Percentiles rank a stretch among this genome's conserved stretches.
These are phyloP conservation scores for Alloascoidea africana DNA, from an alignment of 805 yeast species.

Conservation along the genomic window DNA sequence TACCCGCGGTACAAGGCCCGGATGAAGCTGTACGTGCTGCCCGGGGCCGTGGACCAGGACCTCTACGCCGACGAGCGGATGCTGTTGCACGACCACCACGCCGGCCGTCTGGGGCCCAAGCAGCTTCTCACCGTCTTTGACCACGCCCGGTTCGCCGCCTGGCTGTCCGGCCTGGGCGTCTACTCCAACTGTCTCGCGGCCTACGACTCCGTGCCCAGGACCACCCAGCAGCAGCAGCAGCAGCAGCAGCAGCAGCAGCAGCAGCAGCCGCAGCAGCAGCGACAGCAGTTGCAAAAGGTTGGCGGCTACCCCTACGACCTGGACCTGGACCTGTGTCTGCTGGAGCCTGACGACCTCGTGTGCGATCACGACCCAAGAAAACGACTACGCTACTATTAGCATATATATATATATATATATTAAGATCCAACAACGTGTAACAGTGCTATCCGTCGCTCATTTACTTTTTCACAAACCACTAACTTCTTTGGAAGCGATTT, in stretches of 20 bases:
- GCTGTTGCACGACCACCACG: too few species aligned
- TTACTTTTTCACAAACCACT: too few species aligned
- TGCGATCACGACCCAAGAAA: neutral
- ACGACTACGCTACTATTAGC: neutral
- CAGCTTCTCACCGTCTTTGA: too few species aligned
- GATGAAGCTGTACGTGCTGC: neutral
- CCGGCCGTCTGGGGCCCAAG: too few species aligned
- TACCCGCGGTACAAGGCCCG: neutral
- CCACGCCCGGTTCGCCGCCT: too few species aligned
- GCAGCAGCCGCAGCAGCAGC: neutral
- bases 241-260: conserved; percentile 6
- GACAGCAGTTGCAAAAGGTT: neutral
- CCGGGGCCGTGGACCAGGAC: neutral
- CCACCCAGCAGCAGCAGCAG: conserved; percentile 8
- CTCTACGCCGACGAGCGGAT: conserved; percentile 1
- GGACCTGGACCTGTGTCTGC: conserved; percentile 5
- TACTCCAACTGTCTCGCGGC: too few species aligned
- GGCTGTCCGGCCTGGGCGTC: too few species aligned
- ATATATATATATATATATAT: neutral
- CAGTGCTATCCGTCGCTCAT: too few species aligned
- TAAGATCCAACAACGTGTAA: conserved; percentile 2
- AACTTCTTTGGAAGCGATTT: too few species aligned
- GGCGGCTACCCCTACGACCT: neutral
- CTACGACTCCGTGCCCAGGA: too few species aligned
- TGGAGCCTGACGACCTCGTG: conserved; percentile 1